A percentile compares a stretch with the other conserved stretches of the same genome.
These are phyloP conservation scores for Malus hybrid DNA, from an alignment of 331 rosid genomes.

Conservation along the genomic window DNA sequence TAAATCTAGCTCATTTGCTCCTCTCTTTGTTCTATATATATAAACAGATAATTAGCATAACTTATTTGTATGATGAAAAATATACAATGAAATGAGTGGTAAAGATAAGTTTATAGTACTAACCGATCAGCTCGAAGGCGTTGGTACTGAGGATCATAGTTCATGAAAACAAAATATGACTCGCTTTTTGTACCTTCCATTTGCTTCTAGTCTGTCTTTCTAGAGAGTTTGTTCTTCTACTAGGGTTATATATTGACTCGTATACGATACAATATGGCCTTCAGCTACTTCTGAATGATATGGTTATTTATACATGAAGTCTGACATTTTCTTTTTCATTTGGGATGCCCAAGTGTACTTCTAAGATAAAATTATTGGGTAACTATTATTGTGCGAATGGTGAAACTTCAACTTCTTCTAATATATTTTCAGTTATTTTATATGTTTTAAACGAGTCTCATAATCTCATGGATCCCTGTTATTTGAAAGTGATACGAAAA, in stretches of 20 bases:
- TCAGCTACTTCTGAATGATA: neutral
- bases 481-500: neutral
- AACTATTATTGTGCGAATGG: neutral
- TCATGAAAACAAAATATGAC: constrained; percentile 81
- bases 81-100: neutral
- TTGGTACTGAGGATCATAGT: constrained; percentile 76
- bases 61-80: neutral
- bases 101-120: neutral
- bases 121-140: constrained; percentile 67
- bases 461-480: too few species aligned
- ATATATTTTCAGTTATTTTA: too few species aligned
- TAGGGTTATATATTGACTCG: neutral
- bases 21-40: constrained; percentile 33
- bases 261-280: neutral
- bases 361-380: neutral
- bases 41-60: neutral
- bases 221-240: neutral
- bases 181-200: constrained; percentile 49
- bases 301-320: neutral
- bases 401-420: neutral
- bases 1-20: constrained; percentile 53
- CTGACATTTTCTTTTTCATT: neutral
- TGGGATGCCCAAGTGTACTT: neutral
- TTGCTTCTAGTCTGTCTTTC: neutral
- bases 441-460: neutral